Evolutionary conservation across 1,139 yeast genomes (phyloP).

Genomic region (Candida tetrigidarum): DNA sequence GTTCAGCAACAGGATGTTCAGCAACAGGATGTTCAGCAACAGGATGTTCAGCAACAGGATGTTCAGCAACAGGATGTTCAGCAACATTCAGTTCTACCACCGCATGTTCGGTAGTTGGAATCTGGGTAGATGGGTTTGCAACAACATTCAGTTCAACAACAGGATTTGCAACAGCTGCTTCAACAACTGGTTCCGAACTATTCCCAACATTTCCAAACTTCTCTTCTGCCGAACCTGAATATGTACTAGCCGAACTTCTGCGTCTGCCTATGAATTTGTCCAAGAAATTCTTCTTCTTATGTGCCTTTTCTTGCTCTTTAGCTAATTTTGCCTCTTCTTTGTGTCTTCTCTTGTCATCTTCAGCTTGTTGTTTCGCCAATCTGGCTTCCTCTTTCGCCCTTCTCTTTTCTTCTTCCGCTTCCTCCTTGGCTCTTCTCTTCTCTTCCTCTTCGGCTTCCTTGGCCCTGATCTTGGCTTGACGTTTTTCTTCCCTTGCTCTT

Average conservation of each 20-base stretch:
- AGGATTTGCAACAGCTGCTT: background rate
- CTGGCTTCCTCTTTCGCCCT: constrained; percentile 13
- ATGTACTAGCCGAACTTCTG: constrained; percentile 11
- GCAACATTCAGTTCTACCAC: too few relatives aligned
- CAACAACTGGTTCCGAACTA: background rate
- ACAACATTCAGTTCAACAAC: constrained; percentile 2
- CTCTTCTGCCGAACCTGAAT: constrained; percentile 6
- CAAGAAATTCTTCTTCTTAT: constrained; percentile 17
- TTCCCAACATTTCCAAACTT: background rate
- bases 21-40: background rate
- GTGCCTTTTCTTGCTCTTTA: constrained; percentile 13
- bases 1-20: background rate
- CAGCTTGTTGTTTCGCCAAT: constrained; percentile 7
- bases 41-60: background rate
- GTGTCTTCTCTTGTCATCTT: constrained; percentile 16
- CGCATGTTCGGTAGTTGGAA: background rate
- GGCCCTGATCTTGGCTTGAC: constrained; percentile 15
- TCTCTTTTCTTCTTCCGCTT: constrained; percentile 13
- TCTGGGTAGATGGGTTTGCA: too few relatives aligned
- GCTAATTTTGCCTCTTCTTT: constrained; percentile 13
- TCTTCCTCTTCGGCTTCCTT: constrained; percentile 15
- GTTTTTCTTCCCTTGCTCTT: constrained; percentile 35
- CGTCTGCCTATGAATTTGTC: constrained; percentile 11
- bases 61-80: background rate
- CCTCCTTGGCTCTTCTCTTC: constrained; percentile 18